Evolutionary conservation across 73 alveolate genomes (phyloP), one percentile per base, ranked within the genome.

Genomic region (Symbiodinium pilosum): DNA sequence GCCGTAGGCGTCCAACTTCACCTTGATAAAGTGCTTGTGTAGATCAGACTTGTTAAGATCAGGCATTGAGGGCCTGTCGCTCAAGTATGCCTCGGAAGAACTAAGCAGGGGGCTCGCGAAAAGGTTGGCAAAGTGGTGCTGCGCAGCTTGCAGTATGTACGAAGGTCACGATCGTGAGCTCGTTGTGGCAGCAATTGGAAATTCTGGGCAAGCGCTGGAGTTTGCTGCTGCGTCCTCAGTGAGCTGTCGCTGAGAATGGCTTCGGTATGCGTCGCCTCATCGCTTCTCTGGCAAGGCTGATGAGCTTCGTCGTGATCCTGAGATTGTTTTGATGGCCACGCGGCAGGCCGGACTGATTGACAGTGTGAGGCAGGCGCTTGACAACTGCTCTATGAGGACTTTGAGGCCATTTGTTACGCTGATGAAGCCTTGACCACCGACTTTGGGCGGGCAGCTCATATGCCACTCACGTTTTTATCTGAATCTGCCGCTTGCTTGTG

Each of bases 131-230:
- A 32, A 12, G 42, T 8, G 12, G 38, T 12, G 20, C 51, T 34
- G 28, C 12, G 18, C 51, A 30, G 59, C 51, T 38, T 36, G 41
- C 28, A 26, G 38, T 84, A 69, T 16, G 73, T 54, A 5, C n/a
- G 41, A 38, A 88, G 95, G 95, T 8, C 36, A 42, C 43, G 77
- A 43, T 7, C 97, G 89, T 42, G 97, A 91, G n/a, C 39, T 91
- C 30, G 97, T 91, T 12, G 59, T 43, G 41, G 88, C 89, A 2
- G 97, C 97, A n/a, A 42, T 91, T 8, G 77, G 83, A 28, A 91
- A 91, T 86, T 59, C 89, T 24, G 97, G 97, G 30, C 97, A 43
- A 43, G 97, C 97, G 41, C 81, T 91, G 88, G 97, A 91, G 97
- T 91, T 91, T 69, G 97, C 97, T 0, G 95, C 47, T 9, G 24